A percentile compares a stretch with the other conserved stretches of the same genome.
These are phyloP conservation scores for Phialophora macrospora DNA, from an alignment of 2,329 filamentous ascomycete species.

Conservation along the genomic window DNA sequence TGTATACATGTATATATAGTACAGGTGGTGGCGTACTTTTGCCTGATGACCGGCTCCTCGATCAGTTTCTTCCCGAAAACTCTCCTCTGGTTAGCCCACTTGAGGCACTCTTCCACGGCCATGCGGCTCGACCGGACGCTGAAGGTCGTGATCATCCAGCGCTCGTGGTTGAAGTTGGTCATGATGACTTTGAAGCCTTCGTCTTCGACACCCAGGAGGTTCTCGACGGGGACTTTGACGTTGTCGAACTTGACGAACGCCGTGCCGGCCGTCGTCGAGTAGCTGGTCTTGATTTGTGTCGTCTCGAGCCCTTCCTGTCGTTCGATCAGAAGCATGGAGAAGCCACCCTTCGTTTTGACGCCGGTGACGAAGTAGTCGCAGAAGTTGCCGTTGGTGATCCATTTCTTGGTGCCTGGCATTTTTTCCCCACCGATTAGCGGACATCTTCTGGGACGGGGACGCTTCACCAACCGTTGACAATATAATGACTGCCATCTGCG, in stretches of 20 bases:
- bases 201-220: constrained; percentile 72
- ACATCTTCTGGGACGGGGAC: constrained; percentile 57
- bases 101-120: constrained; percentile 67
- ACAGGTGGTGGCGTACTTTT: constrained; percentile 51
- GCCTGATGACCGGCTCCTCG: constrained; percentile 74
- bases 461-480: constrained; percentile 78
- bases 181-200: constrained; percentile 74
- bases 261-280: constrained; percentile 62
- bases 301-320: constrained; percentile 67
- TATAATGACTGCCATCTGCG: constrained; percentile 53
- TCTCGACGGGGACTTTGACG: constrained; percentile 70
- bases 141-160: constrained; percentile 69
- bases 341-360: constrained; percentile 73
- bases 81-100: constrained; percentile 81
- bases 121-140: constrained; percentile 65
- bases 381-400: constrained; percentile 98
- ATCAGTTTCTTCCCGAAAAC: constrained; percentile 72
- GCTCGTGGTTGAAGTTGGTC: constrained; percentile 76
- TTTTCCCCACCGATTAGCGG: constrained; percentile 46
- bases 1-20: neutral
- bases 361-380: constrained; percentile 97
- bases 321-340: constrained; percentile 71
- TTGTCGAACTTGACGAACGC: constrained; percentile 77
- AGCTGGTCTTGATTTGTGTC: constrained; percentile 68
- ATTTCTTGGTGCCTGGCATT: constrained; percentile 90